Percentiles rank a stretch among this genome's conserved stretches.
phyloP scores from a whole-genome alignment of 768 basidiomycete species.

The Panus rudis region DNA sequence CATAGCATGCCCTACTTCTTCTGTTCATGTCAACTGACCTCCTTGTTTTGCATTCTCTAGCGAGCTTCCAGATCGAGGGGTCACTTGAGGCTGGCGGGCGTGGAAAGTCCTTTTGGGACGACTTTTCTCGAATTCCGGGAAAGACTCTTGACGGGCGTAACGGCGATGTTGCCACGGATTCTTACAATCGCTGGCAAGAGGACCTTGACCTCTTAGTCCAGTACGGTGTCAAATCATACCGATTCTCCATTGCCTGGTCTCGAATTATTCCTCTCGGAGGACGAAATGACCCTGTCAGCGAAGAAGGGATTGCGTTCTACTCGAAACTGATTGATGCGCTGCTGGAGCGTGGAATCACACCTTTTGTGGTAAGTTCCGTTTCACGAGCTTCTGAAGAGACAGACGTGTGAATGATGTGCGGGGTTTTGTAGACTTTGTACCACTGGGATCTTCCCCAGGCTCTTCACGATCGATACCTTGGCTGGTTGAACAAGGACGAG shows the following conservation, averaged over 20 bases:
- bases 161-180: constrained; percentile 68
- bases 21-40: neutral
- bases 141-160: constrained; percentile 62
- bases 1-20: neutral
- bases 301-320: constrained; percentile 63
- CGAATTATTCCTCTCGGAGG: constrained; percentile 71
- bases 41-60: constrained; percentile 26
- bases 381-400: neutral
- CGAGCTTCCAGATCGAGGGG: constrained; percentile 72
- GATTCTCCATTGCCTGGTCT: constrained; percentile 74
- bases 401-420: neutral
- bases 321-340: constrained; percentile 63
- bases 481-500: constrained; percentile 42
- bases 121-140: constrained; percentile 56
- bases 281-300: constrained; percentile 65
- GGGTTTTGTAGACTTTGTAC: constrained; percentile 31
- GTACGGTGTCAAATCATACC: constrained; percentile 67
- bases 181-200: constrained; percentile 61
- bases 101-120: constrained; percentile 71
- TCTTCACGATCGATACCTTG: constrained; percentile 40
- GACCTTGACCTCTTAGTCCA: constrained; percentile 54
- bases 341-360: constrained; percentile 53
- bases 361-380: constrained; percentile 50
- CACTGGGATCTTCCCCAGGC: constrained; percentile 51
- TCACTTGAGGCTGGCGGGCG: constrained; percentile 52